Percentiles rank a stretch among this genome's conserved stretches.
phyloP scores from a whole-genome alignment of 805 yeast genomes.

The Candida succiphila region DNA sequence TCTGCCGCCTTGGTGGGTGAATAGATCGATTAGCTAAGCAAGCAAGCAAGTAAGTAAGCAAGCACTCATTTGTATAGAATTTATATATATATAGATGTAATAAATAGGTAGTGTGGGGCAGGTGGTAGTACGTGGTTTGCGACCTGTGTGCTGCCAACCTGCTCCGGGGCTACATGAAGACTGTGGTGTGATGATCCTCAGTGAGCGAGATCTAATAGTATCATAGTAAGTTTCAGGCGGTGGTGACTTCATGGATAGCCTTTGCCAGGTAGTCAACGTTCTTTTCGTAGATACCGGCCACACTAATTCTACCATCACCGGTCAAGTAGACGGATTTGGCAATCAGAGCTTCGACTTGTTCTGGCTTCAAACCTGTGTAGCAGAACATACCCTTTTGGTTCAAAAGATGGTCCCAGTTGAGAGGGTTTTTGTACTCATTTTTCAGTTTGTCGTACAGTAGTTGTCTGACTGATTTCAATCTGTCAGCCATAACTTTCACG shows the following conservation, averaged over 20 bases:
- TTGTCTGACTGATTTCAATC: conserved; percentile 66
- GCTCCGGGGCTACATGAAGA: too few species aligned
- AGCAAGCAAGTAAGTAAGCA: too few species aligned
- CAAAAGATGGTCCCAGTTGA: conserved; percentile 79
- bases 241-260: conserved; percentile 44
- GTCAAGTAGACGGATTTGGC: conserved; percentile 77
- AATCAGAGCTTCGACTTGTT: conserved; percentile 64
- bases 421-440: conserved; percentile 38
- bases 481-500: conserved; percentile 66
- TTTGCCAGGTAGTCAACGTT: conserved; percentile 72
- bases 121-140: too few species aligned
- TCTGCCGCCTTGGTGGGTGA: too few species aligned
- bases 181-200: too few species aligned
- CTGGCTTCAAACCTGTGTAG: conserved; percentile 69
- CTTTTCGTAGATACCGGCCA: conserved; percentile 75
- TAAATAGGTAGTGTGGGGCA: too few species aligned
- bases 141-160: too few species aligned
- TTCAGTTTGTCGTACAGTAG: conserved; percentile 49
- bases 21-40: too few species aligned
- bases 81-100: too few species aligned
- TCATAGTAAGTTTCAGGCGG: too few species aligned
- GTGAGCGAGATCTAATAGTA: too few species aligned
- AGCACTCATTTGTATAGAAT: too few species aligned
- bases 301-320: conserved; percentile 82
- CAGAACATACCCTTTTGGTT: conserved; percentile 96